Evolutionary conservation across 2,329 filamentous ascomycete species (phyloP).

Genomic region (Tolypocladium ophioglossoides): DNA sequence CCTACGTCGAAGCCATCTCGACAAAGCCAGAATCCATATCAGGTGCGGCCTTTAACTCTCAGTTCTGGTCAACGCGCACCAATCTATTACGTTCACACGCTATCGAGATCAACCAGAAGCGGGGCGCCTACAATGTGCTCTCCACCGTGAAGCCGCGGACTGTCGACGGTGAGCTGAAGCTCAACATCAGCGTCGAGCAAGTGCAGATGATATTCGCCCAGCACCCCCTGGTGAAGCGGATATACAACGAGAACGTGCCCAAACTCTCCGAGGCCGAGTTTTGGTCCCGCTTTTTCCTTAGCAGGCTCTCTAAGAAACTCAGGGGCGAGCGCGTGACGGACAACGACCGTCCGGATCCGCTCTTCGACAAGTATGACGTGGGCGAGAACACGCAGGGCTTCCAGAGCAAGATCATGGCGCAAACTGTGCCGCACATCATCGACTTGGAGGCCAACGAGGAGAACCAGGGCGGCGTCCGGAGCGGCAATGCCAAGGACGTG

Average conservation of each 20-base stretch:
- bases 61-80: constrained; percentile 89
- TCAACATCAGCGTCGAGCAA: constrained; percentile 84
- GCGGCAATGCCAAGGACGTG: constrained; percentile 76
- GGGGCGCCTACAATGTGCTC: constrained; percentile 87
- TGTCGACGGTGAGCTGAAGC: constrained; percentile 47
- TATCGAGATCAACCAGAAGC: constrained; percentile 76
- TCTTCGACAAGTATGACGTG: constrained; percentile 80
- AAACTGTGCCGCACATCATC: constrained; percentile 77
- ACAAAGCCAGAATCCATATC: constrained; percentile 80
- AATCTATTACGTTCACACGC: constrained; percentile 82
- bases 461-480: constrained; percentile 73
- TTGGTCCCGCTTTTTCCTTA: constrained; percentile 91
- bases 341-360: constrained; percentile 61
- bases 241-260: constrained; percentile 90
- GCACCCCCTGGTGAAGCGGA: constrained; percentile 78
- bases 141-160: constrained; percentile 68
- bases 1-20: constrained; percentile 74
- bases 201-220: constrained; percentile 88
- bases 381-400: constrained; percentile 51
- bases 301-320: constrained; percentile 79
- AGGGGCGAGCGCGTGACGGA: constrained; percentile 81
- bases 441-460: constrained; percentile 92
- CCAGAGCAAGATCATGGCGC: constrained; percentile 43
- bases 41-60: constrained; percentile 70
- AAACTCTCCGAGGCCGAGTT: constrained; percentile 71